A percentile compares a stretch with the other conserved stretches of the same genome.
Conservation (phyloP, 2,329 filamentous ascomycete genomes). For the Orbilia oligospora region DNA sequence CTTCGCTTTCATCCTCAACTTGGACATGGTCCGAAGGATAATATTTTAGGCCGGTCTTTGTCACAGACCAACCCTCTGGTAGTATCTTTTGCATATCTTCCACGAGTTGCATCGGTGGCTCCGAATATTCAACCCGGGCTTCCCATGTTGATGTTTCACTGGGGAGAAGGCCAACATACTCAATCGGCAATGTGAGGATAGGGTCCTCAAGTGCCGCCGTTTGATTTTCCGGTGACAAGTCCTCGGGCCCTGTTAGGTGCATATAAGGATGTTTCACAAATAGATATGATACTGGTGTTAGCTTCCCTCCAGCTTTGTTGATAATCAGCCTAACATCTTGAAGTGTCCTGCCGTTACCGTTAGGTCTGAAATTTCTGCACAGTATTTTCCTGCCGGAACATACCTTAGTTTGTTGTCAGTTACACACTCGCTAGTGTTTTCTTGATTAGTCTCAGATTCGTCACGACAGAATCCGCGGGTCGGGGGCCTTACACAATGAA, state of each 20-base stretch:
- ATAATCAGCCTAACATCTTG: slow-evolving; percentile 80
- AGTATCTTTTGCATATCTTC: slow-evolving; percentile 58
- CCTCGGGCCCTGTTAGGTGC: slow-evolving; percentile 56
- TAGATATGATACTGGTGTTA: slow-evolving; percentile 83
- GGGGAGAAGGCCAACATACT: slow-evolving; percentile 45
- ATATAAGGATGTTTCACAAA: slow-evolving; percentile 82
- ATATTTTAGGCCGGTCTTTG: slow-evolving; percentile 55
- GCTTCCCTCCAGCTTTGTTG: slow-evolving; percentile 78
- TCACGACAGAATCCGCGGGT: slow-evolving; percentile 2
- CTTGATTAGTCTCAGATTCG: slow-evolving; percentile 37
- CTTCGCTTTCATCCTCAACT: slow-evolving; percentile 50
- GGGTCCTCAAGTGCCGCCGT: slow-evolving; percentile 42
- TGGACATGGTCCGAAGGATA: slow-evolving; percentile 45
- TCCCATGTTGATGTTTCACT: slow-evolving; percentile 56
- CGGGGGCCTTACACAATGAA: slow-evolving; percentile 74
- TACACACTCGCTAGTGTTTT: slow-evolving; percentile 60
- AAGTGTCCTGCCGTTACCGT: slow-evolving; percentile 80
- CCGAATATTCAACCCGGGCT: slow-evolving; percentile 49
- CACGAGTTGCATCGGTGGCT: slow-evolving; percentile 51
- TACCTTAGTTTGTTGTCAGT: slow-evolving; percentile 64
- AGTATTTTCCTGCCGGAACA: slow-evolving; percentile 35
- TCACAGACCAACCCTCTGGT: slow-evolving; percentile 57
- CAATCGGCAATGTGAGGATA: slow-evolving; percentile 45
- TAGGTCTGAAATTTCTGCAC: slow-evolving; percentile 80
- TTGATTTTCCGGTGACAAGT: slow-evolving; percentile 45